Base-by-base conservation (phyloP, 2,329 filamentous ascomycete genomes). In the Leptographium flavum region DNA sequence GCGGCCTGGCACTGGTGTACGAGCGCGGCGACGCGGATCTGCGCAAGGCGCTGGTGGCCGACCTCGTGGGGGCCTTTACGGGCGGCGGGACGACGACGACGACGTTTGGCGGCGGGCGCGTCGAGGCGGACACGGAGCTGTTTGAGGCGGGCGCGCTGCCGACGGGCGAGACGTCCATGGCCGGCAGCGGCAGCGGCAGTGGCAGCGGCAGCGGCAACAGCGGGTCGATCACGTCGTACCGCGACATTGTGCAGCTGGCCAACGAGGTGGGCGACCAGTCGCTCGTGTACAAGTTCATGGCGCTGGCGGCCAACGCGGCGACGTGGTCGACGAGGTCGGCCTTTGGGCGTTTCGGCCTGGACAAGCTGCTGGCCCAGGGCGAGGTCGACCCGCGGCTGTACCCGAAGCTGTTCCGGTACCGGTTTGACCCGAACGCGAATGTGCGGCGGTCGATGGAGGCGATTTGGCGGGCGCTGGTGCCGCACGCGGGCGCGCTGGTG, bases 271-370 rank as follows among this genome's bases (percentile, higher is more conserved):
- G 92, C 11, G 90, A 98, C 56, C 90, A 92, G 47, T 88, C 84
- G 54, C 69, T 98, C n/a, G 85, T 96, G 1, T 98, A 98, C 67
- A 87, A 88, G 49, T 96, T 98, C 65, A 98, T 98, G 92, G 90
- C 88, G 1, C 72, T 98, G 53, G 92, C 92, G 3, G 87, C 87
- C 2, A 94, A 95, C 56, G 93, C 94, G 40, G 87, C 88, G 1
- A 93, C 94, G 15, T 98, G 92, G 92, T 90, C 87, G 2, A 94
- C 87, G n/a, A 78, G 92, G 42, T 93, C 92, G 1, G 92, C 92
- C 0, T 96, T 98, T 62, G 92, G 92, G 3, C 76, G 87, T 11
- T 95, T 96, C 53, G 92, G 92, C 0, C 72, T 98, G 42, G 93
- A 87, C 60, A 92, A 76, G 53, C 90, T 98, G 49, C 74, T 98